Evolutionary conservation across 441 rosid genomes (phyloP), one percentile per base, ranked within the genome.

Genomic region (Erodium trifolium): DNA sequence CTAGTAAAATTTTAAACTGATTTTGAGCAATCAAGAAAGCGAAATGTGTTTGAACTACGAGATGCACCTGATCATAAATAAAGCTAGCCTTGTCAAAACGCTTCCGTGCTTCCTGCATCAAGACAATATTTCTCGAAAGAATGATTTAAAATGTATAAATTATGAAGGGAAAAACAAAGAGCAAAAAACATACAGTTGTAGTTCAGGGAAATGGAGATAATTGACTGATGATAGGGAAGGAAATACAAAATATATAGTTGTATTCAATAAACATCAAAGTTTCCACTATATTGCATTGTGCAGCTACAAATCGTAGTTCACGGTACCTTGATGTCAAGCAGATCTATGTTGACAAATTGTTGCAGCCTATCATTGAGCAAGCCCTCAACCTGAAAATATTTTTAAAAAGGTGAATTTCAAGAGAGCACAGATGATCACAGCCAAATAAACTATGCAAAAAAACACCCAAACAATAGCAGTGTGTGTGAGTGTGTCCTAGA

Each of bases 61-160:
- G 10, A 70, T 35, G 63, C 60, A 93, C 99, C 99, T 96, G 99
- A 73, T 96, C 98, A 71, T 96, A 96, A 67, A 85, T 77, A 78
- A 96, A 89, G 78, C 96, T 87, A 73, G 97, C 93, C 85, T 93
- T 96, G 84, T 96, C 99, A 85, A 96, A 95, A 65, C 86, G 85
- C 82, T 89, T 92, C 76, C 97, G 86, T 63, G 96, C 98, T 91
- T 96, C 99, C 97, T 96, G 90, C 82, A 77, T 53, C 47, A 75
- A 82, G 72, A 63, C 63, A 76, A 64, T 55, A 77, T 73, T 68
- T 70, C 73, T 79, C 71, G 79, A 77, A 51, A 63, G 27, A 27
- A 12, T 60, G n/a, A 60, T 29, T 23, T 19, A 60, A 60, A 51
- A 51, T 51, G 18, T 14, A 51, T 51, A 14, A 51, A 51, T 51